These are phyloP conservation scores for Eutrema yunnanense DNA, from an alignment of 345 rosid genomes.

Conservation along the genomic window DNA sequence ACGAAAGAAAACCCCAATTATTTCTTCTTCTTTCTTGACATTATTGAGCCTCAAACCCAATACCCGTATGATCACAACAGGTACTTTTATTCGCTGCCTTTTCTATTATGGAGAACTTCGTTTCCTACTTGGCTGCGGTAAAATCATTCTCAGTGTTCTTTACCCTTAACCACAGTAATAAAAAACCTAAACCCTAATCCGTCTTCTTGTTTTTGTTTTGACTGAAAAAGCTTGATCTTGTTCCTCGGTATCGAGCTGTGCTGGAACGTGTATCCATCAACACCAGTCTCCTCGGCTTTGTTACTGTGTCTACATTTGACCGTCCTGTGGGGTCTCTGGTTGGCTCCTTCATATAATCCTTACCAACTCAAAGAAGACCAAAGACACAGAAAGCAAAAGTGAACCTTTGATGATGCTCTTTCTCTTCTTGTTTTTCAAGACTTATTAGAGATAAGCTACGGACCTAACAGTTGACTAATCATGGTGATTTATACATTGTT, in stretches of 20 bases:
- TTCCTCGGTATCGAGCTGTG: slow-evolving; percentile 68
- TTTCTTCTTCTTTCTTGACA: neutral
- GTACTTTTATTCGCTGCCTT: slow-evolving; percentile 89
- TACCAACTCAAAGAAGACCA: slow-evolving; percentile 20
- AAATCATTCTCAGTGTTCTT: neutral
- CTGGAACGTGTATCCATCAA: slow-evolving; percentile 94
- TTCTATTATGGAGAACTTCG: slow-evolving; percentile 67
- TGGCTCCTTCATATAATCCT: slow-evolving; percentile 52
- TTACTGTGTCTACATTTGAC: slow-evolving; percentile 55
- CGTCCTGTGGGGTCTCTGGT: slow-evolving; percentile 69
- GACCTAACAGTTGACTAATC: neutral
- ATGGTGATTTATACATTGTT: neutral
- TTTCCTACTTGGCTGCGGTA: slow-evolving; percentile 75
- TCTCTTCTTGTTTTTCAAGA: neutral
- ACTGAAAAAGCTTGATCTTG: slow-evolving; percentile 48
- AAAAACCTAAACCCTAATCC: neutral
- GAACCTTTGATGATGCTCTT: neutral
- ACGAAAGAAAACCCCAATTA: neutral
- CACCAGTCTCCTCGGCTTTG: slow-evolving; percentile 53
- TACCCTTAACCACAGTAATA: neutral
- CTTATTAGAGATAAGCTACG: neutral
- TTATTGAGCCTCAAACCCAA: neutral
- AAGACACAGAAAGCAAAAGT: slow-evolving; percentile 13
- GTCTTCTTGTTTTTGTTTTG: slow-evolving; percentile 6
- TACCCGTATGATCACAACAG: slow-evolving; percentile 34